Base-by-base conservation (phyloP, 169 alveolate genomes). In the Cryptosporidium andersoni region DNA sequence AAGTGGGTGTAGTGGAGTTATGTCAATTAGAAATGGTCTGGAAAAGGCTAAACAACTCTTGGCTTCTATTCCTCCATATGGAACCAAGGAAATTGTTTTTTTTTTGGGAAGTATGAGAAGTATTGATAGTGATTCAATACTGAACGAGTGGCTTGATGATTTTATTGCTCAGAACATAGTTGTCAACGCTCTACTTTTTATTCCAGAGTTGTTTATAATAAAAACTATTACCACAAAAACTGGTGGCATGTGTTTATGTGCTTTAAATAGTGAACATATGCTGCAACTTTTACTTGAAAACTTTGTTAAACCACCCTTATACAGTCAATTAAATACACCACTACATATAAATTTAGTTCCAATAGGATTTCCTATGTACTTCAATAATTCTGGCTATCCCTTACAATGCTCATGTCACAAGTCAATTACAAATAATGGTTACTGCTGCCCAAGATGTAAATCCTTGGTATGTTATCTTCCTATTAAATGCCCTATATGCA, bases 31-130 rank as follows among this genome's bases (percentile, higher is more conserved):
- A 58, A 74, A 74, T 58, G 68, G 85, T 16, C 85, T 74, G n/a
- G 85, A 74, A 42, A 74, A 74, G 51, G 85, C 85, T 3, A 74
- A 74, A 47, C 45, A 12, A 47, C 47, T 74, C 8, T 25, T 74
- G 2, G 25, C 37, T 74, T 74, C 85, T 43, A 74, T 74, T 25
- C 85, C 85, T 42, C 85, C 85, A 14, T 74, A 74, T 74, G 85
- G 85, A 47, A 74, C 85, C 25, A 74, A 58, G 45, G 85, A 74
- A 34, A 45, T 74, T 14, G 60, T 74, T 40, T 60, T 74, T 48
- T 74, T 58, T 62, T 25, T 74, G 39, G 85, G 85, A 4, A 74
- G 85, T 60, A 74, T 74, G 85, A 74, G 85, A 58, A 74, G 85
- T 43, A 55, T 74, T 34, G 85, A 74, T 53, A 74, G 55, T 43